These are phyloP conservation scores for Acarospora socialis DNA, from an alignment of 2,329 filamentous ascomycete species.

Conservation along the genomic window DNA sequence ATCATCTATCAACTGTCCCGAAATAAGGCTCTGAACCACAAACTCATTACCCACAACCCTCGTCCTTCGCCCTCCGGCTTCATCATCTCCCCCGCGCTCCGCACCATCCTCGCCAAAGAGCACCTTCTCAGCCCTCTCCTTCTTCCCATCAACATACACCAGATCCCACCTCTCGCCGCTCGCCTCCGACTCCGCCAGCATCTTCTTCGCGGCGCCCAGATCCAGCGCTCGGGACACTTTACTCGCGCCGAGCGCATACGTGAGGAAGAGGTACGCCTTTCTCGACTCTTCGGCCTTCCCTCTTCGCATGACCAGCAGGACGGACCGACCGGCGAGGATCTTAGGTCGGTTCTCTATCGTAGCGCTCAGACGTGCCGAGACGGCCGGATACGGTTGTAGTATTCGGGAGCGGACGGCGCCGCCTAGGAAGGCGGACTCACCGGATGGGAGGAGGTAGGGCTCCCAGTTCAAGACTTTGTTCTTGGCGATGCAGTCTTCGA, in stretches of 20 bases:
- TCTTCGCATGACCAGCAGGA: conserved; percentile 59
- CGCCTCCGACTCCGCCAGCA: conserved; percentile 38
- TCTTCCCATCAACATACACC: conserved; percentile 58
- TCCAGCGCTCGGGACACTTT: conserved; percentile 51
- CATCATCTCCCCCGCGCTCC: conserved; percentile 19
- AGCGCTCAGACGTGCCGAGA: conserved; percentile 39
- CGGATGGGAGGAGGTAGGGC: conserved; percentile 73
- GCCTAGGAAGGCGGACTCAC: conserved; percentile 61
- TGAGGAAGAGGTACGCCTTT: conserved; percentile 65
- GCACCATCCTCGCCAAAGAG: conserved; percentile 30
- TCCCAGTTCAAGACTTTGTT: conserved; percentile 55
- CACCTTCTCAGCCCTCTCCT: conserved; percentile 37
- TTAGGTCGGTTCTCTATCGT: conserved; percentile 47
- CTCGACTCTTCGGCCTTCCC: conserved; percentile 49
- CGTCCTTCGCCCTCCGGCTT: conserved; percentile 37
- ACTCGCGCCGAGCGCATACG: conserved; percentile 60
- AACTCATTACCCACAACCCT: conserved; percentile 69
- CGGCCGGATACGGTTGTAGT: conserved; percentile 46
- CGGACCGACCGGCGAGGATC: conserved; percentile 48
- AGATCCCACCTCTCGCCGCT: conserved; percentile 48
- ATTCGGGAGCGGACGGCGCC: conserved; percentile 64
- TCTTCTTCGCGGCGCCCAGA: conserved; percentile 47
- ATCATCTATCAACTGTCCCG: conserved; percentile 64
- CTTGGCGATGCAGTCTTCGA: conserved; percentile 54
- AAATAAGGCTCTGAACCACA: conserved; percentile 81